Conservation (phyloP, 768 basidiomycete species). For the Amanita brunnescens region DNA sequence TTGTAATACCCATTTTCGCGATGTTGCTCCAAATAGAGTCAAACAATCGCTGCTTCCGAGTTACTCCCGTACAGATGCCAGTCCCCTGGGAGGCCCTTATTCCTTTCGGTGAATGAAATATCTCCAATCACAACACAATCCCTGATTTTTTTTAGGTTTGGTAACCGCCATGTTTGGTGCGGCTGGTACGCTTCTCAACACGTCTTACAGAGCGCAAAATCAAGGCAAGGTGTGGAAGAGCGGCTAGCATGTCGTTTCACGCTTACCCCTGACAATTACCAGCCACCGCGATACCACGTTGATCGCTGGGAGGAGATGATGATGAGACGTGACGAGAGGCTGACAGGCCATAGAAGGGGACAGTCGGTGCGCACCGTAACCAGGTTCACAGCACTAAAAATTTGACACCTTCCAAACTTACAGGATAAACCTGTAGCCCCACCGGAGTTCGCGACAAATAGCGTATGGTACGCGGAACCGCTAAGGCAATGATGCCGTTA, state of each 20-base stretch:
- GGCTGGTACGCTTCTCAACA: constrained; percentile 80
- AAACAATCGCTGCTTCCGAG: background rate
- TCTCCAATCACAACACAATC: background rate
- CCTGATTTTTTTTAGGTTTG: constrained; percentile 21
- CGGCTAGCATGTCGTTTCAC: background rate
- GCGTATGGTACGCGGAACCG: constrained; percentile 64
- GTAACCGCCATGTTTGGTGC: constrained; percentile 84
- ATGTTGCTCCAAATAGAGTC: background rate
- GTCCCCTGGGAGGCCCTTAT: constrained; percentile 97
- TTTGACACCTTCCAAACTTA: background rate
- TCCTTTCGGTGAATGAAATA: constrained; percentile 66
- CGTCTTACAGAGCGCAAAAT: constrained; percentile 74
- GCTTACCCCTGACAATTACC: background rate
- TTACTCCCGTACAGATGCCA: constrained; percentile 50
- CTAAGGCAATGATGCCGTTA: constrained; percentile 19
- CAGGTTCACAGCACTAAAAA: background rate
- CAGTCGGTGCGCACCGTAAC: constrained; percentile 59
- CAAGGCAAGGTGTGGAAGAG: constrained; percentile 70
- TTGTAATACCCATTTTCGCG: no score
- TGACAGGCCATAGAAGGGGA: constrained; percentile 83
- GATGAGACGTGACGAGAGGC: constrained; percentile 83
- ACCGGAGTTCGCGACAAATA: constrained; percentile 61
- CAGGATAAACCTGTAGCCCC: constrained; percentile 67
- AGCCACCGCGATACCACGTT: constrained; percentile 80
- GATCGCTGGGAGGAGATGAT: constrained; percentile 95